Evolutionary conservation across 1,139 yeast genomes (phyloP), one percentile per base, ranked within the genome.

Genomic region (Suhomyces yuchorum): DNA sequence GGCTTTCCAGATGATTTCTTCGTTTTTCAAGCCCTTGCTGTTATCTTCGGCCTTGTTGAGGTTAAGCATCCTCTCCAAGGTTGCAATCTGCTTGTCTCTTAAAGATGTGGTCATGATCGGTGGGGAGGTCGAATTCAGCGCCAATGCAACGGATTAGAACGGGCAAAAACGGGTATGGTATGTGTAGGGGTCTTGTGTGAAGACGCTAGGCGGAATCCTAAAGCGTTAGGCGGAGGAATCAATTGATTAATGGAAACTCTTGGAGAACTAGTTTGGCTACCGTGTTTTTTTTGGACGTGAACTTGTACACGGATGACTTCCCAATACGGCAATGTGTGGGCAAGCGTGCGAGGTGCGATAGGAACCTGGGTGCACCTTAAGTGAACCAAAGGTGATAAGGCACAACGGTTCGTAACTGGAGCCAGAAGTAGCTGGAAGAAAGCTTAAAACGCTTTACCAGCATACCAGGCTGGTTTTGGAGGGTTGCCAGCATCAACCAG

Each of bases 1-100:
- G n/a, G 89, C 96, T 65, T 95, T 93, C 99, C 99, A 95, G 30
- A 86, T 75, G 48, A 87, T 78, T 53, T 85, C 91, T 57, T 82
- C 85, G 15, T 46, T 44, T 38, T 77, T 78, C 51, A 67, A 68
- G n/a, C 75, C 60, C 14, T 85, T 78, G 28, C 80, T 71, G 2
- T 84, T 78, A 45, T 80, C 65, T 53, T 81, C 84, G 7, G 80
- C 66, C 49, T 81, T 75, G 70, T 89, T 89, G 61, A 90, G 77
- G 60, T 87, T 85, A 56, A 92, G 82, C 96, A 92, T 87, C 53
- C 84, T 86, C 75, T 88, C 88, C 62, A 91, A 77, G 38, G 85
- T 75, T 51, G 76, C 77, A 40, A 70, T 71, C 55, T 71, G 77
- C 53, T 67, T 65, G 46, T 65, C 69, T 50, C 77, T 60, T 55